phyloP scores from a whole-genome alignment of 805 yeast species.

The Candida succiphila region DNA sequence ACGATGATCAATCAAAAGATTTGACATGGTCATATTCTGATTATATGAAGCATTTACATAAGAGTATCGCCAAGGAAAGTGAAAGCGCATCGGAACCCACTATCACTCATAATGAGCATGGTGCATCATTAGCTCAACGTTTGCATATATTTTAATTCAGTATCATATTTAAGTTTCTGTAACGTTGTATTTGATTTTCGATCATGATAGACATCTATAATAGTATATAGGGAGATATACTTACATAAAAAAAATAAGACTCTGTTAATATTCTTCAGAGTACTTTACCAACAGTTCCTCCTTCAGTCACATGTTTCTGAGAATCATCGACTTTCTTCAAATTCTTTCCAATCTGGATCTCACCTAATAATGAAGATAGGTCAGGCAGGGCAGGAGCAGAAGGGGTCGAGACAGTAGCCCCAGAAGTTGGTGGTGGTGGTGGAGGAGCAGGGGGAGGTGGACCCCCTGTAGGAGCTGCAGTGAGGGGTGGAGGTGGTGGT shows the following conservation, averaged over 20 bases:
- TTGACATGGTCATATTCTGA: constrained; percentile 52
- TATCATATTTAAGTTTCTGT: not conserved
- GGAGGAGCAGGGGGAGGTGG: constrained; percentile 31
- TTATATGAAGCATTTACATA: constrained; percentile 60
- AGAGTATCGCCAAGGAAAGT: constrained; percentile 26
- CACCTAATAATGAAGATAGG: constrained; percentile 43
- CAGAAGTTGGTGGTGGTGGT: constrained; percentile 20
- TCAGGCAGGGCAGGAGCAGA: constrained; percentile 22
- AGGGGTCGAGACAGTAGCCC: constrained; percentile 21
- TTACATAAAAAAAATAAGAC: too few relatives aligned
- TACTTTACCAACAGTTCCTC: constrained; percentile 42
- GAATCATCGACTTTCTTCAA: constrained; percentile 41
- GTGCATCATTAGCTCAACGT: not conserved
- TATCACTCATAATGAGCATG: not conserved
- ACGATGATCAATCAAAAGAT: constrained; percentile 61
- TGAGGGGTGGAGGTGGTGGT: constrained; percentile 16
- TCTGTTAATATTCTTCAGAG: too few relatives aligned
- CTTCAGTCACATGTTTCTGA: constrained; percentile 35
- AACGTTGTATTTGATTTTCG: not conserved
- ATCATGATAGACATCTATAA: too few relatives aligned
- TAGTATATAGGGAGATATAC: too few relatives aligned
- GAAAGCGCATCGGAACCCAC: not conserved
- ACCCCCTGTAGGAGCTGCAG: constrained; percentile 22
- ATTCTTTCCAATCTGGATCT: constrained; percentile 42
- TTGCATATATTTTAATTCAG: constrained; percentile 9